Evolutionary conservation across 352 stramenopile species (phyloP).

Genomic region (Blastocystis sp.): DNA sequence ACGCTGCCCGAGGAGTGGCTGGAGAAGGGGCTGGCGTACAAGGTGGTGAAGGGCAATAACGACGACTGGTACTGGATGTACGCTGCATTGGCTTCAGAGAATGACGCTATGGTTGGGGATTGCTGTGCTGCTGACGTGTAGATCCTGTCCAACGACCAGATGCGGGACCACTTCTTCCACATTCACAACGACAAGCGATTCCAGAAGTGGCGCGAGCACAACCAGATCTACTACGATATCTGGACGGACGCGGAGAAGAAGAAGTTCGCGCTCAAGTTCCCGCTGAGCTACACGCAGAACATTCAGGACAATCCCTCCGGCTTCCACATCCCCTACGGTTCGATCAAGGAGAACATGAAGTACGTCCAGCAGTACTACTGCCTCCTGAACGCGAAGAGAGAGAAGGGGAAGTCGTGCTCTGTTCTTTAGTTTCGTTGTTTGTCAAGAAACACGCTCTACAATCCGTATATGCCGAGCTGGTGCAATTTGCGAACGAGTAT

Average conservation of each 20-base stretch:
- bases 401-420: not conserved
- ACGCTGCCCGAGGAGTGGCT: slow-evolving; percentile 80
- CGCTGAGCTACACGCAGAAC: slow-evolving; percentile 40
- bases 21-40: slow-evolving; percentile 86
- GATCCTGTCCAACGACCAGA: slow-evolving; percentile 96
- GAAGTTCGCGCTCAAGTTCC: slow-evolving; percentile 54
- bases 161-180: slow-evolving; percentile 99
- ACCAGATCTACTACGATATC: slow-evolving; percentile 89
- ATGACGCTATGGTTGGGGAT: slow-evolving; percentile 75
- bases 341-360: slow-evolving; percentile 60
- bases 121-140: slow-evolving; percentile 79
- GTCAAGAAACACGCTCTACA: slow-evolving; percentile 30
- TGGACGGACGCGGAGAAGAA: slow-evolving; percentile 59
- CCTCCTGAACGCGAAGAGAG: slow-evolving; percentile 13
- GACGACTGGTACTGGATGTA: slow-evolving; percentile 99
- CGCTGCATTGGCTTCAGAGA: slow-evolving; percentile 81
- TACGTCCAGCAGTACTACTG: slow-evolving; percentile 40
- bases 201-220: slow-evolving; percentile 92
- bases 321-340: slow-evolving; percentile 54
- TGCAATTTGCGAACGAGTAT: slow-evolving; percentile 25
- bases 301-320: slow-evolving; percentile 35
- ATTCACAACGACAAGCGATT: slow-evolving; percentile 94
- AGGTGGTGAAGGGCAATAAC: slow-evolving; percentile 91
- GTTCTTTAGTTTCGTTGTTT: slow-evolving; percentile 45
- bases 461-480: slow-evolving; percentile 48